Evolutionary conservation across 345 rosid genomes (phyloP).

Genomic region (Zanthoxylum bungeanum): DNA sequence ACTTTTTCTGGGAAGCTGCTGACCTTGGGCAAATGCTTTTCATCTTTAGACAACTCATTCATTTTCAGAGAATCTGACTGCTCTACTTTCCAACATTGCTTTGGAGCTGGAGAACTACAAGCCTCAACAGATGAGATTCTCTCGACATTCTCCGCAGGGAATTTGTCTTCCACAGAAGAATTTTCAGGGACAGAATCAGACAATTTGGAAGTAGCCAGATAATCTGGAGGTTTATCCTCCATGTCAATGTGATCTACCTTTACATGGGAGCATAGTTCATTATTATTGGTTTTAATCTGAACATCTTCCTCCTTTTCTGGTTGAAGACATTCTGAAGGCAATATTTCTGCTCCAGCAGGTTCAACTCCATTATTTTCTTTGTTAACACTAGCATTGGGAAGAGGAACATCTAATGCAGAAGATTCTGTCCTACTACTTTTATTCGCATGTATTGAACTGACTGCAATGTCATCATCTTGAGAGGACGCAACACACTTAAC

Average conservation of each 20-base stretch:
- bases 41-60: constrained; percentile 28
- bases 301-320: constrained; percentile 35
- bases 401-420: constrained; percentile 32
- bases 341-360: constrained; percentile 26
- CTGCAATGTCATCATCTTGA: constrained; percentile 28
- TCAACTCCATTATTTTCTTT: constrained; percentile 37
- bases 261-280: constrained; percentile 16
- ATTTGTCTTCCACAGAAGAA: constrained; percentile 33
- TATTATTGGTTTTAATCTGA: too few species aligned
- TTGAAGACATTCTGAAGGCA: constrained; percentile 37
- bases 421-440: constrained; percentile 33
- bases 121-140: constrained; percentile 31
- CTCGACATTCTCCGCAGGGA: constrained; percentile 15
- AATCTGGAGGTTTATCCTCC: too few species aligned
- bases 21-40: constrained; percentile 24
- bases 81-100: constrained; percentile 33
- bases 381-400: constrained; percentile 29
- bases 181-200: constrained; percentile 45
- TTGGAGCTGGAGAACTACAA: constrained; percentile 28
- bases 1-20: constrained; percentile 22
- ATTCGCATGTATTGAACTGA: constrained; percentile 18
- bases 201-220: constrained; percentile 21
- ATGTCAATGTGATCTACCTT: too few species aligned
- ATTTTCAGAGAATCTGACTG: constrained; percentile 33
- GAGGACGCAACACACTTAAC: constrained; percentile 27